phyloP scores from a whole-genome alignment of 2,329 filamentous ascomycete species.

The Trichoderma gracile region DNA sequence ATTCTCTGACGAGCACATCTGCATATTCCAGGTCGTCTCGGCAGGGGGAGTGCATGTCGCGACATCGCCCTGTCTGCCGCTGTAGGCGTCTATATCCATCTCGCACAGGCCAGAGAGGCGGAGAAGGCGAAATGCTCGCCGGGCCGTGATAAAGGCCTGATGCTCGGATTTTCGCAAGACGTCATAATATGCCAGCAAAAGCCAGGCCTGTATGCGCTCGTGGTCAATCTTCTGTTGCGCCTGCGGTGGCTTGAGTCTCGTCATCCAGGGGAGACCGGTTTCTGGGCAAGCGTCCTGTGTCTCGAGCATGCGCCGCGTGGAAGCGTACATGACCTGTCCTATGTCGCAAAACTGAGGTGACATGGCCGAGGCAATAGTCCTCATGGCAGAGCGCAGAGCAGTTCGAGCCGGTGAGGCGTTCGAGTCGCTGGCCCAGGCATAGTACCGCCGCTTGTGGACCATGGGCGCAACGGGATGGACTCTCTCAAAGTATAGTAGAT shows the following conservation, averaged over 20 bases:
- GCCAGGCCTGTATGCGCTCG: background rate
- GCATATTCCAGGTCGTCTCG: no score
- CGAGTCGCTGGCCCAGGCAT: background rate
- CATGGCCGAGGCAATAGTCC: background rate
- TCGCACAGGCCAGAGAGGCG: background rate
- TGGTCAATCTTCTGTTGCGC: background rate
- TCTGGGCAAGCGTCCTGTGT: background rate
- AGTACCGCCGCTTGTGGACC: background rate
- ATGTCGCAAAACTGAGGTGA: background rate
- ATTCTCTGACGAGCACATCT: no score
- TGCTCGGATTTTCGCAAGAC: background rate
- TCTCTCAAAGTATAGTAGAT: constrained; percentile 1
- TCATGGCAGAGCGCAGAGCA: background rate
- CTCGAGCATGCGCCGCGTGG: background rate
- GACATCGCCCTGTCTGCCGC: background rate
- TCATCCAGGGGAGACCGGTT: no score
- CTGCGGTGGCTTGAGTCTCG: background rate
- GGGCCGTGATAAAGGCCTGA: background rate
- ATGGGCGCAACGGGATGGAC: background rate
- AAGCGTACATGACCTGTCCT: background rate
- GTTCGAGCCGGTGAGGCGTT: background rate
- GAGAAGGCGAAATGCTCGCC: background rate
- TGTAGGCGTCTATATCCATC: background rate
- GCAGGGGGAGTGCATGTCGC: background rate
- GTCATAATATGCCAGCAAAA: background rate